These are phyloP conservation scores for Phytophthora agathidicida DNA, from an alignment of 352 stramenopile species.

Conservation along the genomic window DNA sequence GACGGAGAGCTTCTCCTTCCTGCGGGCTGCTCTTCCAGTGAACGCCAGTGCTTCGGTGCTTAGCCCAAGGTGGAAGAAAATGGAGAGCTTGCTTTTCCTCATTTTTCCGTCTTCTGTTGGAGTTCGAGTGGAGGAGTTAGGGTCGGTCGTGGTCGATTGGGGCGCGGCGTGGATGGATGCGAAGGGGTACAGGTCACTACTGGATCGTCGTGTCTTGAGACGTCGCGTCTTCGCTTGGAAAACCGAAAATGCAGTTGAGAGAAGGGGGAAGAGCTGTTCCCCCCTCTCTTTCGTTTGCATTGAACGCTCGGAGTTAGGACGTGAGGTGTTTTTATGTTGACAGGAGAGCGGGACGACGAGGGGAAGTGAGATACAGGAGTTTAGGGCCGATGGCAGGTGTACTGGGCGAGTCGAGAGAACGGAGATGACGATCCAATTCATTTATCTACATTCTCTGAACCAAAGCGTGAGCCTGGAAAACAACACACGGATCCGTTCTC, in stretches of 20 bases:
- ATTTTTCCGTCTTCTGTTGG: constrained; percentile 19
- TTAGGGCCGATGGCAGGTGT: not conserved
- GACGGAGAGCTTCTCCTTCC: constrained; percentile 19
- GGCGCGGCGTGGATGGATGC: constrained; percentile 2
- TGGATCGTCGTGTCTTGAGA: constrained; percentile 16
- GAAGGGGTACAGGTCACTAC: constrained; percentile 10
- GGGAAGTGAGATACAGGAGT: not conserved
- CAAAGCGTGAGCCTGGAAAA: constrained; percentile 48
- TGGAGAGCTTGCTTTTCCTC: constrained; percentile 29
- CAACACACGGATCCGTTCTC: constrained; percentile 38
- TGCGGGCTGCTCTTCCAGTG: constrained; percentile 21
- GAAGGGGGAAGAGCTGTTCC: constrained; percentile 19
- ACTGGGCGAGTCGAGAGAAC: constrained; percentile 23
- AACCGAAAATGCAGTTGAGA: constrained; percentile 35
- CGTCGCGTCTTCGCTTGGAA: constrained; percentile 36
- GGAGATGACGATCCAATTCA: constrained; percentile 71
- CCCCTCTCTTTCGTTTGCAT: constrained; percentile 35
- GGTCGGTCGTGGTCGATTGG: constrained; percentile 34
- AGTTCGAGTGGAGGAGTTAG: constrained; percentile 16
- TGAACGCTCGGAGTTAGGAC: constrained; percentile 2
- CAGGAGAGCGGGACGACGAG: constrained; percentile 16
- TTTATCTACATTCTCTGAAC: constrained; percentile 76
- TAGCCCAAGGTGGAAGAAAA: constrained; percentile 24
- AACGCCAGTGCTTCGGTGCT: constrained; percentile 12
- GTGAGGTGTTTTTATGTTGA: constrained; percentile 19